Evolutionary conservation across 75 land plant species (phyloP).

Genomic region (Pinus tabuliformis): DNA sequence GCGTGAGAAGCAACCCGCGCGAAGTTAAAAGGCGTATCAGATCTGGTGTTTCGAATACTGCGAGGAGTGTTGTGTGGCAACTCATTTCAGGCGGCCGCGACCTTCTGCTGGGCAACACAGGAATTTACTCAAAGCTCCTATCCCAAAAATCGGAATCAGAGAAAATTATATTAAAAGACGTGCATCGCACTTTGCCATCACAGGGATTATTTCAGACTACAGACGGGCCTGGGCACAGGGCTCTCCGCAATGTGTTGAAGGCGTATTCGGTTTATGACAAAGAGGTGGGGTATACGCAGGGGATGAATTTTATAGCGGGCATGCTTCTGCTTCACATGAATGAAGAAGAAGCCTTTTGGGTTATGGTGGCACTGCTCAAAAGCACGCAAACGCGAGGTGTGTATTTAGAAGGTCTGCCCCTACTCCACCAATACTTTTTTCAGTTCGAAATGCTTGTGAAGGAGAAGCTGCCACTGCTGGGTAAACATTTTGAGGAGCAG

Average conservation of each 20-base stretch:
- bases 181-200: neutral
- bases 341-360: conserved; percentile 2
- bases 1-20: neutral
- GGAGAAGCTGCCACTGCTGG: neutral
- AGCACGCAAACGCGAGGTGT: neutral
- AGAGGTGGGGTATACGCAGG: neutral
- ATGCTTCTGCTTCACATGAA: neutral
- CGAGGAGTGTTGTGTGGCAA: neutral
- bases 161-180: neutral
- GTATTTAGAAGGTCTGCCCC: neutral
- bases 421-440: neutral
- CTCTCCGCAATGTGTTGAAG: neutral
- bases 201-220: neutral
- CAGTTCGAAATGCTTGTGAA: neutral
- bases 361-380: neutral
- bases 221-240: neutral
- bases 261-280: neutral
- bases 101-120: neutral
- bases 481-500: neutral
- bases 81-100: neutral
- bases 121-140: neutral
- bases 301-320: neutral
- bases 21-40: neutral
- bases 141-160: neutral
- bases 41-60: neutral